A percentile compares a stretch with the other conserved stretches of the same genome.
These are phyloP conservation scores for Pseudogymnoascus sp. DNA, from an alignment of 2,329 filamentous ascomycete species.

Conservation along the genomic window DNA sequence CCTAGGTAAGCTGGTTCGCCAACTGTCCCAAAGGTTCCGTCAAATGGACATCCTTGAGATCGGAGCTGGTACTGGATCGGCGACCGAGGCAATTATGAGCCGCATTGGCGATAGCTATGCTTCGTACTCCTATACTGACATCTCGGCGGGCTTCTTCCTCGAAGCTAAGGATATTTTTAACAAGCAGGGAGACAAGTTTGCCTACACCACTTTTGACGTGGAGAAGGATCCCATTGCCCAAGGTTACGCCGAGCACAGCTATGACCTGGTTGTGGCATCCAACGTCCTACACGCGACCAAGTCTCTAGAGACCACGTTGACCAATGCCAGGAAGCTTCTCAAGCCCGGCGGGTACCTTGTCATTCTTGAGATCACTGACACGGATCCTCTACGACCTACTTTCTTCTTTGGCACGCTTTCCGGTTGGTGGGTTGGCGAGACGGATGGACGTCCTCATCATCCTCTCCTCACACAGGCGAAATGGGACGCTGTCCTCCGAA, in stretches of 20 bases:
- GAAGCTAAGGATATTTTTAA: conserved; percentile 27
- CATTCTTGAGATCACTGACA: conserved; percentile 24
- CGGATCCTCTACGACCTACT: conserved; percentile 25
- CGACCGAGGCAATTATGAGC: conserved; percentile 34
- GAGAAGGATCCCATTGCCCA: conserved; percentile 25
- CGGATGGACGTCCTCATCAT: conserved; percentile 22
- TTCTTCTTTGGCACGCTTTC: conserved; percentile 28
- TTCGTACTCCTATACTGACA: conserved; percentile 43
- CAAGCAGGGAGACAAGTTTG: conserved; percentile 18
- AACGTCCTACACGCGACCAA: conserved; percentile 35
- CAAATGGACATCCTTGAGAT: conserved; percentile 43
- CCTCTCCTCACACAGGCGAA: conserved; percentile 13
- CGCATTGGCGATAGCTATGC: conserved; percentile 29
- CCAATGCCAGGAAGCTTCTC: conserved; percentile 24
- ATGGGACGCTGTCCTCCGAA: conserved; percentile 25
- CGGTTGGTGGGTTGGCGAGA: conserved; percentile 30
- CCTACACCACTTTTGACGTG: conserved; percentile 32
- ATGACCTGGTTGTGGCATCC: conserved; percentile 35
- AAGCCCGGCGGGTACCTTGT: conserved; percentile 25
- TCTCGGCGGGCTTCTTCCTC: conserved; percentile 38
- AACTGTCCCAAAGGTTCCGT: conserved; percentile 24
- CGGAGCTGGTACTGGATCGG: conserved; percentile 38
- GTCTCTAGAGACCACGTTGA: conserved; percentile 21
- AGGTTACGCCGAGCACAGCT: conserved; percentile 26
- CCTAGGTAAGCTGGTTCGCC: conserved; percentile 66